Percentiles rank a stretch among this genome's conserved stretches.
Evolutionary conservation across 2,329 filamentous ascomycete species (phyloP).

Genomic region (Cephalotrichum gorgonifer): DNA sequence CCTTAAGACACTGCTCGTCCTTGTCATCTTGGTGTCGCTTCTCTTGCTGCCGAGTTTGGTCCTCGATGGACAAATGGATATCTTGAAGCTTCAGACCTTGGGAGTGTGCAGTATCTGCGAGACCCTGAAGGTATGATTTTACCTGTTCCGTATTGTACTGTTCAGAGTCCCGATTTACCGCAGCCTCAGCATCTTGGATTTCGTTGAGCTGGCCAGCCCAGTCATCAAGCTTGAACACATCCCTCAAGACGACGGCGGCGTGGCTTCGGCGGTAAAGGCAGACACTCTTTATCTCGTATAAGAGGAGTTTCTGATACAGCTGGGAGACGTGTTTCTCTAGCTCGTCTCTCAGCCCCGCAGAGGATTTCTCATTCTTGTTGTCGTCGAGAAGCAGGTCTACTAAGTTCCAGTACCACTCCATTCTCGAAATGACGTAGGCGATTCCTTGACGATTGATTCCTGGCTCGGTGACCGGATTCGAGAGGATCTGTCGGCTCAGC

Average conservation of each 20-base stretch:
- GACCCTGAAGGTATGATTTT: background rate
- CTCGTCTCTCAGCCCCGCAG: conserved; percentile 6
- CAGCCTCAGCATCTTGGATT: background rate
- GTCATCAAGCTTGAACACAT: conserved; percentile 17
- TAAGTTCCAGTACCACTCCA: conserved; percentile 27
- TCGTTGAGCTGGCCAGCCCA: background rate
- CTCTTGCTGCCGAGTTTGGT: background rate
- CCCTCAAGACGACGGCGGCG: conserved; percentile 15
- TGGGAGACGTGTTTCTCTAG: conserved; percentile 13
- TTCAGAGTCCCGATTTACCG: background rate
- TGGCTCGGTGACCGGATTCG: conserved; percentile 16
- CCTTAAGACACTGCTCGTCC: background rate
- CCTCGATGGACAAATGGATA: background rate
- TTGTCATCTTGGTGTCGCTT: background rate
- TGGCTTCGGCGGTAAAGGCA: conserved; percentile 21
- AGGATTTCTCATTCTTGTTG: conserved; percentile 5
- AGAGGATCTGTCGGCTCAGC: conserved; percentile 14
- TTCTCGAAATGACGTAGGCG: conserved; percentile 20
- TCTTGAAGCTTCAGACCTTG: background rate
- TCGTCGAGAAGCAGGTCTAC: conserved; percentile 11
- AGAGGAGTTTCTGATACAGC: conserved; percentile 27
- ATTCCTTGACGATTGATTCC: conserved; percentile 21
- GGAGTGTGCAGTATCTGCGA: background rate
- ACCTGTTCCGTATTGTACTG: background rate
- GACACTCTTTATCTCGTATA: conserved; percentile 29